Conservation (phyloP, 257 asterid genomes). For the Salvia splendens region DNA sequence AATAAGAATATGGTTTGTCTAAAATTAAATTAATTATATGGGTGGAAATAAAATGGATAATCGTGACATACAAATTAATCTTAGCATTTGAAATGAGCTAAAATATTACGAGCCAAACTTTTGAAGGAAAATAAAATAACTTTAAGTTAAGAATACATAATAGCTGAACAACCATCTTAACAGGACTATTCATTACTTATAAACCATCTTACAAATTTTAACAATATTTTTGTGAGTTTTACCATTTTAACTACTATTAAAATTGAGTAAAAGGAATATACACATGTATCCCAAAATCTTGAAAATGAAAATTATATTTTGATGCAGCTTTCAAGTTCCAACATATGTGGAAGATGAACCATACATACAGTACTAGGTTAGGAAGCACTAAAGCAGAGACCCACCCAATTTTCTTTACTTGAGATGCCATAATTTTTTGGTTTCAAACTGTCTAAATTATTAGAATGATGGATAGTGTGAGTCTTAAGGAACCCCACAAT, state of each 20-base stretch:
- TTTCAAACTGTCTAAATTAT: slow-evolving; percentile 6
- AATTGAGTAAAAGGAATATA: too few relatives aligned
- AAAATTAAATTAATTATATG: too few relatives aligned
- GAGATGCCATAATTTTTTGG: slow-evolving; percentile 12
- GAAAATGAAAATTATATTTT: not conserved
- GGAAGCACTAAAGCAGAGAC: not conserved
- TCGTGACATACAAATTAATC: too few relatives aligned
- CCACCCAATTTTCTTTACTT: slow-evolving; percentile 5
- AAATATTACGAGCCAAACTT: too few relatives aligned
- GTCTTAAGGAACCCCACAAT: slow-evolving; percentile 37
- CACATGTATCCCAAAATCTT: not conserved
- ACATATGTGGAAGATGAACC: slow-evolving; percentile 21
- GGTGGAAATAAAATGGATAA: too few relatives aligned
- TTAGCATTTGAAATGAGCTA: too few relatives aligned
- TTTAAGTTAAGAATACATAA: too few relatives aligned
- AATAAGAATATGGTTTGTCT: too few relatives aligned
- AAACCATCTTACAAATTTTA: not conserved
- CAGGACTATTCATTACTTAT: too few relatives aligned
- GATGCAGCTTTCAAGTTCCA: slow-evolving; percentile 6
- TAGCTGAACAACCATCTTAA: too few relatives aligned
- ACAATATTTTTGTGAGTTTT: not conserved
- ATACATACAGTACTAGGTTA: slow-evolving; percentile 5
- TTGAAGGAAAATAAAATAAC: too few relatives aligned
- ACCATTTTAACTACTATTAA: too few relatives aligned
- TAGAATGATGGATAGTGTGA: slow-evolving; percentile 22